Percentiles rank a stretch among this genome's conserved stretches.
These are phyloP conservation scores for Xylaria polymorpha DNA, from an alignment of 2,329 filamentous ascomycete genomes.

Conservation along the genomic window DNA sequence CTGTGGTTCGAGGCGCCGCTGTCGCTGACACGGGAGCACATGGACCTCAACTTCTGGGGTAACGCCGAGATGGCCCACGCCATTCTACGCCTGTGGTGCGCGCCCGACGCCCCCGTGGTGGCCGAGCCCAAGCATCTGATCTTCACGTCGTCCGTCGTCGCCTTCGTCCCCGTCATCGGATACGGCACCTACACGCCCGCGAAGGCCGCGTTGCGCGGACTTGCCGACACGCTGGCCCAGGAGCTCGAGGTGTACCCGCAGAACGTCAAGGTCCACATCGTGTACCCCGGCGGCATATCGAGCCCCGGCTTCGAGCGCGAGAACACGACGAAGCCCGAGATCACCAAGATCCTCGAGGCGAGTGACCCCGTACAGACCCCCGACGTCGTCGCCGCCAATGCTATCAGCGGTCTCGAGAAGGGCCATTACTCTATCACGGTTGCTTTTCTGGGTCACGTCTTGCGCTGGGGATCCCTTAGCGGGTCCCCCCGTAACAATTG, in stretches of 20 bases:
- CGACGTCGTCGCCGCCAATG: constrained; percentile 76
- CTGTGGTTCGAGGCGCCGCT: constrained; percentile 82
- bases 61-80: constrained; percentile 87
- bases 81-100: constrained; percentile 79
- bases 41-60: constrained; percentile 94
- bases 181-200: constrained; percentile 86
- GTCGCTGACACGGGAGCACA: constrained; percentile 76
- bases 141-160: constrained; percentile 82
- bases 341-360: constrained; percentile 83
- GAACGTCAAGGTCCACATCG: constrained; percentile 81
- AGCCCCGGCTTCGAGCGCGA: constrained; percentile 81
- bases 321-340: constrained; percentile 79
- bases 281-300: constrained; percentile 86
- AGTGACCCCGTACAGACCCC: constrained; percentile 83
- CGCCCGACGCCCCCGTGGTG: constrained; percentile 57
- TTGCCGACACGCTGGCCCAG: constrained; percentile 85
- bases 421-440: constrained; percentile 85
- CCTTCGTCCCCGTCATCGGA: constrained; percentile 81
- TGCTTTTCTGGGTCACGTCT: constrained; percentile 75
- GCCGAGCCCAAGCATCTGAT: constrained; percentile 79
- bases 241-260: constrained; percentile 90
- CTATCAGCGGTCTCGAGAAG: constrained; percentile 79
- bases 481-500: constrained; percentile 68
- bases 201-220: constrained; percentile 84
- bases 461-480: constrained; percentile 72